A percentile compares a stretch with the other conserved stretches of the same genome.
Conservation (phyloP, 768 basidiomycete species). For the Phlegmacium glaucopus region DNA sequence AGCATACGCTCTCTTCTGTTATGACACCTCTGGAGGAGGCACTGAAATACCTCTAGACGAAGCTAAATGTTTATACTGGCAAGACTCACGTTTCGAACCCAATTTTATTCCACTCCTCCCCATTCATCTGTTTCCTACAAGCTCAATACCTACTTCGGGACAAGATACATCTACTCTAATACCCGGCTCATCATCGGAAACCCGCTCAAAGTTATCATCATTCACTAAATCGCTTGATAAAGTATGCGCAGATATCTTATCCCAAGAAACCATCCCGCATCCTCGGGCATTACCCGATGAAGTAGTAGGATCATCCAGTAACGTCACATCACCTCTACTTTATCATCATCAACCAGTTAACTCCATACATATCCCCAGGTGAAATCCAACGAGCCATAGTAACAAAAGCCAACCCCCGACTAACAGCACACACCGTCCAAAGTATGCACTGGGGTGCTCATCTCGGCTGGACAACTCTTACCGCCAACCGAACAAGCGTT, state of each 20-base stretch:
- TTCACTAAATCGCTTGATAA: constrained; percentile 37
- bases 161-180: neutral
- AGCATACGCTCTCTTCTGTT: constrained; percentile 55
- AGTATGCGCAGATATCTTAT: constrained; percentile 55
- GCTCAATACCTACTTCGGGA: constrained; percentile 9
- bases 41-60: constrained; percentile 17
- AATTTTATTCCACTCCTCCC: constrained; percentile 58
- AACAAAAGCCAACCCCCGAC: constrained; percentile 50
- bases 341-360: too few species aligned
- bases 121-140: constrained; percentile 46
- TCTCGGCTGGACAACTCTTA: constrained; percentile 81
- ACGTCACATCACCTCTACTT: too few species aligned
- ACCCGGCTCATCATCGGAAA: too few species aligned
- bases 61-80: constrained; percentile 55
- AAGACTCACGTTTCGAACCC: constrained; percentile 51
- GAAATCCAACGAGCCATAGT: constrained; percentile 53
- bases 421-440: constrained; percentile 76
- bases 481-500: constrained; percentile 79
- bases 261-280: constrained; percentile 39
- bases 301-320: constrained; percentile 4
- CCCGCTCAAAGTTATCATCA: constrained; percentile 29
- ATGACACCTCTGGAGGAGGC: neutral
- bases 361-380: constrained; percentile 10
- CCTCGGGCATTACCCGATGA: constrained; percentile 25
- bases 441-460: constrained; percentile 68